Percentiles rank a stretch among this genome's conserved stretches.
These are phyloP conservation scores for Mortierella sp. DNA, from an alignment of 371 early-diverging fungal species.

Conservation along the genomic window DNA sequence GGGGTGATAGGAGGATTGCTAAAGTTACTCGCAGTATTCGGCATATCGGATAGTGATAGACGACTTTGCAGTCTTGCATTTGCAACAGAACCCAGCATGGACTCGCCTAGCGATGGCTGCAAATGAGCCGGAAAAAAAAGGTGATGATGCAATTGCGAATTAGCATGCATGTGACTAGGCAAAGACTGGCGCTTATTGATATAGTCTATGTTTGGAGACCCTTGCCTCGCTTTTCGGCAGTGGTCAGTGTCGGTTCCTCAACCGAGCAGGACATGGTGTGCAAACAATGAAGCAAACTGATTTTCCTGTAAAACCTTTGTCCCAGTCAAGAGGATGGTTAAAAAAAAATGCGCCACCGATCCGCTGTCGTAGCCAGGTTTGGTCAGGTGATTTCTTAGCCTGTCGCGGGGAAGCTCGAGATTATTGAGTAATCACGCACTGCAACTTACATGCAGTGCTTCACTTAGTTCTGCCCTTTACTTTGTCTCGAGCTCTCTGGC, in stretches of 20 bases:
- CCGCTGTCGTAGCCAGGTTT: no score
- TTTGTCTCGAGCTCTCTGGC: no score
- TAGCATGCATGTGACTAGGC: neutral
- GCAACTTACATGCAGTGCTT: no score
- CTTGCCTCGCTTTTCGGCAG: slow-evolving; percentile 47
- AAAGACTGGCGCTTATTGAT: no score
- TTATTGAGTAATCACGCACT: no score
- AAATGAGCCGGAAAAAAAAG: neutral
- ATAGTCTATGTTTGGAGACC: neutral
- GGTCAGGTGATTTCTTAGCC: no score
- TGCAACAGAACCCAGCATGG: slow-evolving; percentile 67
- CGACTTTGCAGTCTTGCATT: slow-evolving; percentile 77
- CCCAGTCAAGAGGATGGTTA: no score
- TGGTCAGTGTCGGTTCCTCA: slow-evolving; percentile 48
- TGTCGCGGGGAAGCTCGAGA: no score
- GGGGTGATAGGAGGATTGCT: neutral
- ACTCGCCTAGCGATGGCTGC: slow-evolving; percentile 44
- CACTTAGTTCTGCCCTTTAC: no score
- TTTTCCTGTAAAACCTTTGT: no score
- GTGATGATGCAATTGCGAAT: neutral
- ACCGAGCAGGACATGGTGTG: slow-evolving; percentile 46
- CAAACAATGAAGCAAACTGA: no score
- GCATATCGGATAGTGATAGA: slow-evolving; percentile 76
- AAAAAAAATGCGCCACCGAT: no score
- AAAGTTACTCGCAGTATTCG: slow-evolving; percentile 76